phyloP scores from a whole-genome alignment of 2,329 filamentous ascomycete genomes.

The Aspergillus sp. region DNA sequence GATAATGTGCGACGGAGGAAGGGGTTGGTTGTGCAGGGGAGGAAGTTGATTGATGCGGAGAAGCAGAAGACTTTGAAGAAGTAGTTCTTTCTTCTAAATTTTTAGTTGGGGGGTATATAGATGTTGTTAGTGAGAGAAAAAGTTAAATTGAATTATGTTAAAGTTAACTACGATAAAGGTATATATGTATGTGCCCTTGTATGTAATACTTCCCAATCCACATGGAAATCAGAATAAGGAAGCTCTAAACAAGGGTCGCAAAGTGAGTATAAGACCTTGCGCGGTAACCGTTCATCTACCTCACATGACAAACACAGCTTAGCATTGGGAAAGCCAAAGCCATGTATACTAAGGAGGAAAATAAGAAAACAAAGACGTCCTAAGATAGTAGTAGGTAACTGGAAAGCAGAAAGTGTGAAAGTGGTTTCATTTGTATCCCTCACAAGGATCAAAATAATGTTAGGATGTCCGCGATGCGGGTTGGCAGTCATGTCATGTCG shows the following conservation, averaged over 20 bases:
- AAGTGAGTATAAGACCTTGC: constrained; percentile 28
- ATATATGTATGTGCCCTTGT: constrained; percentile 27
- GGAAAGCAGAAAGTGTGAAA: not conserved
- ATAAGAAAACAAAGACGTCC: not conserved
- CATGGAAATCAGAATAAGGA: constrained; percentile 16
- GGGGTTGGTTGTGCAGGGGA: constrained; percentile 79
- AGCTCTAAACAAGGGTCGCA: constrained; percentile 28
- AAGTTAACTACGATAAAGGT: not conserved
- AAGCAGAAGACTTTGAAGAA: constrained; percentile 78
- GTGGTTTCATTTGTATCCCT: constrained; percentile 5
- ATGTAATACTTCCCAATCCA: constrained; percentile 21
- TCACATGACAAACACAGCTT: constrained; percentile 49
- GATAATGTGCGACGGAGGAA: constrained; percentile 84
- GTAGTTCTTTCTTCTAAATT: constrained; percentile 6
- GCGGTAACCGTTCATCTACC: constrained; percentile 38
- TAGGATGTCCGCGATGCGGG: not conserved
- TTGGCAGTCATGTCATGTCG: not conserved
- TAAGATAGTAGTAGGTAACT: not conserved
- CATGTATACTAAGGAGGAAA: constrained; percentile 47
- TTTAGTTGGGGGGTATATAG: too few species aligned
- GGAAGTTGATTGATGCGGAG: constrained; percentile 78
- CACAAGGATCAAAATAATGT: not conserved
- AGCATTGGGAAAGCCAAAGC: constrained; percentile 43
- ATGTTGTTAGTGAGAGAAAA: too few species aligned
- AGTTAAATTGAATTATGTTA: too few species aligned